A percentile compares a stretch with the other conserved stretches of the same genome.
phyloP scores from a whole-genome alignment of 108 stramenopile species.

The Skeletonema menzelii region DNA sequence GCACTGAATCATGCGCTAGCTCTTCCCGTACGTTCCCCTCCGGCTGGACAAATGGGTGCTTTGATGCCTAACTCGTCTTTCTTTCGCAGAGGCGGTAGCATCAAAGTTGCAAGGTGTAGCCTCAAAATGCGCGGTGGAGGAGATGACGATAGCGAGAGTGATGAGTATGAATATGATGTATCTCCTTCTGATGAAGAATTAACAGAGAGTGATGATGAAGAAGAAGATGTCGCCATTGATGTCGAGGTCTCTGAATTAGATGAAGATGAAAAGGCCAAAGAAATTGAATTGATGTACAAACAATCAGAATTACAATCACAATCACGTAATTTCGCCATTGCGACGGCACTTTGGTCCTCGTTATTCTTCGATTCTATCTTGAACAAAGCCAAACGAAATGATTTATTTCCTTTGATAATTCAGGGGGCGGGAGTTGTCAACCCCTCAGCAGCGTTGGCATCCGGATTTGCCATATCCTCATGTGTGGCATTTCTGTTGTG shows the following conservation, averaged over 20 bases:
- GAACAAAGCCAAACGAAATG: constrained; percentile 25
- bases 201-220: not conserved
- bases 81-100: no score
- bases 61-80: not conserved
- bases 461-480: constrained; percentile 31
- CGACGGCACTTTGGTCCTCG: constrained; percentile 33
- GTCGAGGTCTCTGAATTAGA: not conserved
- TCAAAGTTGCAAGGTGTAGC: not conserved
- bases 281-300: not conserved
- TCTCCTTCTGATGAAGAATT: not conserved
- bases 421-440: not conserved
- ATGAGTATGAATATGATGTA: not conserved
- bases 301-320: constrained; percentile 3
- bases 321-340: constrained; percentile 36
- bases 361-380: constrained; percentile 34
- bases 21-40: not conserved
- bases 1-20: not conserved
- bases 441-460: constrained; percentile 28
- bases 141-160: not conserved
- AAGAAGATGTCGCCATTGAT: not conserved
- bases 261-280: not conserved
- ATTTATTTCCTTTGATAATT: constrained; percentile 13
- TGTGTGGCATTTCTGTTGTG: constrained; percentile 26
- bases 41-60: not conserved
- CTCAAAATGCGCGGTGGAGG: not conserved